Base-by-base conservation (phyloP, 495 filamentous ascomycete species). In the Pyronema omphalodes region DNA sequence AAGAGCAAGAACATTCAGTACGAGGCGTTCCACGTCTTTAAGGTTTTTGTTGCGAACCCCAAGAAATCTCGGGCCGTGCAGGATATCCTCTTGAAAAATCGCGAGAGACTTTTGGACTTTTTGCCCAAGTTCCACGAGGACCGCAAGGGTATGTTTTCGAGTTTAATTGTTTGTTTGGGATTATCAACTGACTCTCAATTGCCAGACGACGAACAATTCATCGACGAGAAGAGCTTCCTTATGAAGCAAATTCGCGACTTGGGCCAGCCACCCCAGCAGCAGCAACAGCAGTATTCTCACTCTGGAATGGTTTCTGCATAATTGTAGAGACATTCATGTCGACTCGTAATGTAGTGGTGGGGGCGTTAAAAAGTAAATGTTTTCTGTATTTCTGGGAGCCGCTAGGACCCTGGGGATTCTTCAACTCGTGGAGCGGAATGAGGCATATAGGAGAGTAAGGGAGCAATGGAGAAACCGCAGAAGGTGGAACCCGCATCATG, bases 1-100 rank as follows among this genome's bases (percentile, higher is more conserved):
- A 89, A 96, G 66, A 78, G 88, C 60, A 88, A 91, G 67, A 99
- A 96, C 86, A 91, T 99, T 49, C 88, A 95, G 65, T 99, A 96
- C 65, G 93, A 99, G 68, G 89, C 87, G 19, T 99, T 99, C 67
- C 93, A 99, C 67, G 89, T 98, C 37, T 98, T 98, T 73, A 98
- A 98, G 74, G 88, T 99, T 54, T 99, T 99, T 69, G 91, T 96
- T 47, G 93, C 93, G 46, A 96, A 99, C 66, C 93, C 78, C 54
- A 82, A 94, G 72, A 99, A 99, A 69, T 93, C 86, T 29, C 75
- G 86, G 52, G 84, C 86, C 8, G 93, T 99, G 40, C 86, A 94
- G 61, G 84, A 87, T 62, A 95, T 99, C 63, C 68, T 99, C 52
- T 78, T 94, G 57, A 94, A 93, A 73, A 99, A 99, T 67, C 78